phyloP scores from a whole-genome alignment of 768 basidiomycete species.

The Butyriboletus loyo region DNA sequence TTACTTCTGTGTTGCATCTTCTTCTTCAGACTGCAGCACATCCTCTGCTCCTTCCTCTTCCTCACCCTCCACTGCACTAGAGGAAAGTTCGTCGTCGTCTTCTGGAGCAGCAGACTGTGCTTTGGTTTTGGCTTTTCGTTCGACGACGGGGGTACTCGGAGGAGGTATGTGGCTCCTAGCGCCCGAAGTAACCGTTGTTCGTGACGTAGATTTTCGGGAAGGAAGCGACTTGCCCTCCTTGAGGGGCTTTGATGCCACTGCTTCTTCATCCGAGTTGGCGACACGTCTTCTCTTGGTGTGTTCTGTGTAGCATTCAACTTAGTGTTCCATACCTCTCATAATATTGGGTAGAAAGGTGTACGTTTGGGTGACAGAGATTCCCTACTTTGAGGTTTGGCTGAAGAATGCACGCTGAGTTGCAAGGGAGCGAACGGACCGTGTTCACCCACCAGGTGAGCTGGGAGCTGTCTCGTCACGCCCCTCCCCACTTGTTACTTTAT shows the following conservation, averaged over 20 bases:
- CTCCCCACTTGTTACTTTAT: slow-evolving; percentile 15
- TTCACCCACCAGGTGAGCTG: slow-evolving; percentile 11
- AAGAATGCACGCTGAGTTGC: slow-evolving; percentile 4
- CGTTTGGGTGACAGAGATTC: slow-evolving; percentile 20
- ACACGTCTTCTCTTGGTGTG: slow-evolving; percentile 52
- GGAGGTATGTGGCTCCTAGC: neutral
- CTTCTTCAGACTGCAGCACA: slow-evolving; percentile 43
- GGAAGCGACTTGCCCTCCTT: neutral
- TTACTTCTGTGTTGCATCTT: slow-evolving; percentile 64
- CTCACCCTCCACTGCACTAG: slow-evolving; percentile 38
- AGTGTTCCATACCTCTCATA: neutral
- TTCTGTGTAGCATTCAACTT: slow-evolving; percentile 13
- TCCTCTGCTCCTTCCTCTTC: slow-evolving; percentile 40
- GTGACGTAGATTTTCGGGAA: neutral
- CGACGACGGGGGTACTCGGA: neutral
- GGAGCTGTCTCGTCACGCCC: neutral
- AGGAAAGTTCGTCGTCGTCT: slow-evolving; percentile 32
- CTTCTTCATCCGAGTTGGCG: slow-evolving; percentile 53
- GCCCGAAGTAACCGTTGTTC: neutral
- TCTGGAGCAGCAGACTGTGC: slow-evolving; percentile 15
- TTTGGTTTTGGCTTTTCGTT: slow-evolving; percentile 22
- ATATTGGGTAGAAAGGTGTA: slow-evolving; percentile 1
- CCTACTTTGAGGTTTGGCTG: slow-evolving; percentile 41
- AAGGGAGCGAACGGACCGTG: neutral
- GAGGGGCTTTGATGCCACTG: neutral